Evolutionary conservation across 129 eudicot species (phyloP).

Genomic region (Pulicaria dysenterica): DNA sequence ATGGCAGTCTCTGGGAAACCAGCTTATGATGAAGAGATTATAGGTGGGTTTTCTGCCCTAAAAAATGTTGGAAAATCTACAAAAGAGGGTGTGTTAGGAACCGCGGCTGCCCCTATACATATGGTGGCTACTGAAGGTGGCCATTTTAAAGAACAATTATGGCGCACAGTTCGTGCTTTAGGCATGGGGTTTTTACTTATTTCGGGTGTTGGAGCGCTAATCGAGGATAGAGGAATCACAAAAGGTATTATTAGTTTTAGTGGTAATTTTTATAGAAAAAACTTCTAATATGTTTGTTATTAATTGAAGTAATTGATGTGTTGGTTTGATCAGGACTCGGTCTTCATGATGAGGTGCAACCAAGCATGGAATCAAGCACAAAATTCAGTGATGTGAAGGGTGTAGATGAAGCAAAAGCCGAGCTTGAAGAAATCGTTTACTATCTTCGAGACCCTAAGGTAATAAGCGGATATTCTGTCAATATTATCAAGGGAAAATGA

Average conservation of each 20-base stretch:
- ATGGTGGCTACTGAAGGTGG: conserved; percentile 96
- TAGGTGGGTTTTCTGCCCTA: conserved; percentile 67
- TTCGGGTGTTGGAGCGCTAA: conserved; percentile 86
- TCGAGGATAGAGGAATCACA: conserved; percentile 93
- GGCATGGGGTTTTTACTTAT: conserved; percentile 80
- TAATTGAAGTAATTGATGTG: neutral
- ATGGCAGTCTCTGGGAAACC: conserved; percentile 47
- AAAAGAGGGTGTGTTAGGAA: conserved; percentile 83
- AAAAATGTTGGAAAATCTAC: conserved; percentile 76
- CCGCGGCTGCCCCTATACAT: conserved; percentile 89
- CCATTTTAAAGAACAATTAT: conserved; percentile 80
- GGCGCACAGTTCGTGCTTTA: conserved; percentile 90
- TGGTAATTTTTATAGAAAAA: neutral
- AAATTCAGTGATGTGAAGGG: conserved; percentile 93
- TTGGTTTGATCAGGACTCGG: conserved; percentile 56
- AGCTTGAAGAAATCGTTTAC: conserved; percentile 95
- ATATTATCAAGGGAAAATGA: too few species aligned
- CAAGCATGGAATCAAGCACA: conserved; percentile 84
- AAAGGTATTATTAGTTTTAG: conserved; percentile 57
- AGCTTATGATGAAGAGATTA: conserved; percentile 50
- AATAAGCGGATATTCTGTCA: neutral
- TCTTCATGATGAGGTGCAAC: conserved; percentile 88
- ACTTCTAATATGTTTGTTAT: neutral
- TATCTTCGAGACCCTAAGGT: conserved; percentile 99
- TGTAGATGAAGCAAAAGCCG: conserved; percentile 97